Percentiles rank a stretch among this genome's conserved stretches.
Conservation (phyloP, 139 green algal species). For the Tetraselmis striata region DNA sequence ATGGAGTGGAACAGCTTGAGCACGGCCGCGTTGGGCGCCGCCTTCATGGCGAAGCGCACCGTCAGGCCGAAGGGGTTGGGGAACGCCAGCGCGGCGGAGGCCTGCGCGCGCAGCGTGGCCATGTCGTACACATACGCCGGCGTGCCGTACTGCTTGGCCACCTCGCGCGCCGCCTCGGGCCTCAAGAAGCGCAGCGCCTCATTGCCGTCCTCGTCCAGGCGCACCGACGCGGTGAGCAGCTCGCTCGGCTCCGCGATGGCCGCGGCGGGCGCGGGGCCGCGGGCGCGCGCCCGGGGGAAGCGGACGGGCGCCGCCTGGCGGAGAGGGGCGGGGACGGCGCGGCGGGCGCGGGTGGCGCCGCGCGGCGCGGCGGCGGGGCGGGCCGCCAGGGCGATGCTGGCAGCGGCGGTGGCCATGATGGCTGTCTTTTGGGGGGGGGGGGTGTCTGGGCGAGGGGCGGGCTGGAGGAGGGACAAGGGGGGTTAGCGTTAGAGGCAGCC, state of each 20-base stretch:
- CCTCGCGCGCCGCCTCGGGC: background rate
- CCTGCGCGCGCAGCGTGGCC: conserved; percentile 14
- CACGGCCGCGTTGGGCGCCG: conserved; percentile 22
- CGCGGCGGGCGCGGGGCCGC: too few species aligned
- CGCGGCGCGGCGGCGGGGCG: too few species aligned
- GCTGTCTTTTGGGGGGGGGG: too few species aligned
- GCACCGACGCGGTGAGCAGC: background rate
- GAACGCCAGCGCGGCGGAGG: conserved; percentile 14
- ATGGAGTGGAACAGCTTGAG: conserved; percentile 18
- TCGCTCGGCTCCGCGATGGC: background rate
- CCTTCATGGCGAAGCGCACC: conserved; percentile 29
- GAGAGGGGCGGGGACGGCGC: background rate
- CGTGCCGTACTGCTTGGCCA: conserved; percentile 3
- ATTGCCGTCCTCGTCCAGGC: background rate
- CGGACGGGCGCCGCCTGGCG: background rate
- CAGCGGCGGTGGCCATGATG: background rate
- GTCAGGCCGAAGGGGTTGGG: conserved; percentile 29
- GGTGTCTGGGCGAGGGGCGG: too few species aligned
- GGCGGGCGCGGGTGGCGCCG: background rate
- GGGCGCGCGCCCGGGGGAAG: background rate
- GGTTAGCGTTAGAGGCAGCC: too few species aligned
- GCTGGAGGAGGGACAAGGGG: too few species aligned
- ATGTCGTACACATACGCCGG: conserved; percentile 25
- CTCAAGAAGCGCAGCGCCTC: conserved; percentile 23
- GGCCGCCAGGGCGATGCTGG: background rate